Conservation (phyloP, 805 yeast genomes). For the Ogataea minuta region DNA sequence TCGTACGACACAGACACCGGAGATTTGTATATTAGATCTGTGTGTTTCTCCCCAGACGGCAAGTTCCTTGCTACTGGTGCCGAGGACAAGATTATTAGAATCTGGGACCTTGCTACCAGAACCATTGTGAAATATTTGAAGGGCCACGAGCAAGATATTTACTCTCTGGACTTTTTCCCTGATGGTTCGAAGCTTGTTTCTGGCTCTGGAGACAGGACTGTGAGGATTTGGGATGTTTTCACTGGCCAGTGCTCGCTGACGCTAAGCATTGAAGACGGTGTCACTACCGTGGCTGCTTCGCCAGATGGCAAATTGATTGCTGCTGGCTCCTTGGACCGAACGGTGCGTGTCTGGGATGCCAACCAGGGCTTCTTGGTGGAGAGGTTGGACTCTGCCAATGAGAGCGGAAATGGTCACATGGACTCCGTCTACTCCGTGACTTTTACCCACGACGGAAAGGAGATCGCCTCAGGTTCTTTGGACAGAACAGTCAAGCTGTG, state of each 20-base stretch:
- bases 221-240: constrained; percentile 92
- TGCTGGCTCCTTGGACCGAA: constrained; percentile 93
- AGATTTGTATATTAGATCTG: constrained; percentile 91
- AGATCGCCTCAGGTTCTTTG: constrained; percentile 90
- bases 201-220: constrained; percentile 96
- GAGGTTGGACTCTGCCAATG: constrained; percentile 85
- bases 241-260: constrained; percentile 87
- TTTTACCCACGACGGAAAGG: constrained; percentile 86
- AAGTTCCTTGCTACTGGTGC: constrained; percentile 93
- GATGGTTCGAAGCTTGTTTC: constrained; percentile 91
- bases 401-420: constrained; percentile 88
- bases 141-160: constrained; percentile 98
- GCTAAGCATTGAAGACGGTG: constrained; percentile 93
- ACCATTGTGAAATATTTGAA: constrained; percentile 80
- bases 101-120: constrained; percentile 89
- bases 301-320: constrained; percentile 94
- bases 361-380: constrained; percentile 88
- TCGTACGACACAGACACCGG: constrained; percentile 62
- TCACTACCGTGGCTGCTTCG: constrained; percentile 94
- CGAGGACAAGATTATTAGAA: constrained; percentile 85
- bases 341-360: constrained; percentile 97
- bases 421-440: constrained; percentile 95
- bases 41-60: constrained; percentile 94
- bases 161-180: constrained; percentile 91
- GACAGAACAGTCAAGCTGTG: constrained; percentile 95